Percentiles rank a stretch among this genome's conserved stretches.
Conservation (phyloP, 768 basidiomycete species). For the Amanita exitialis region DNA sequence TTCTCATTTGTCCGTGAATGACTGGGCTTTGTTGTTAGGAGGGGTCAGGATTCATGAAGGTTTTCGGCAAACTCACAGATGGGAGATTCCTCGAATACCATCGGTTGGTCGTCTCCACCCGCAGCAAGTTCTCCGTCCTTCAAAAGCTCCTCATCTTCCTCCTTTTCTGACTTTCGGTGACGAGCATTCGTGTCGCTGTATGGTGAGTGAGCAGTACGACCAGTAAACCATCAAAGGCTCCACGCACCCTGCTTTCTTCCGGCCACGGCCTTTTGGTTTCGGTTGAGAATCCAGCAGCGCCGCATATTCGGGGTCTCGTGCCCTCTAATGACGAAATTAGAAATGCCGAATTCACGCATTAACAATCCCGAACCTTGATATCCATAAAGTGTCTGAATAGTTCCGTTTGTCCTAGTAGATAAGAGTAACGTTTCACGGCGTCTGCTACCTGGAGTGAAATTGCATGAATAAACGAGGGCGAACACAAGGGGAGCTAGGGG, state of each 20-base stretch:
- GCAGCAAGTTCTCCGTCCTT: conserved; percentile 76
- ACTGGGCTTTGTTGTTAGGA: conserved; percentile 14
- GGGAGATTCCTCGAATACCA: conserved; percentile 91
- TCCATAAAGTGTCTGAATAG: conserved; percentile 98
- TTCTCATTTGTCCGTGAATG: conserved; percentile 84
- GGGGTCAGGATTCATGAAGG: not conserved
- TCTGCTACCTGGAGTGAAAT: conserved; percentile 57
- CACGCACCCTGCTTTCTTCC: conserved; percentile 61
- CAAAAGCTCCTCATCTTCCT: conserved; percentile 93
- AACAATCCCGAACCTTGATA: conserved; percentile 59
- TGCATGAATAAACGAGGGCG: conserved; percentile 9
- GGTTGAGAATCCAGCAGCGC: conserved; percentile 80
- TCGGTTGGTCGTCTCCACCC: conserved; percentile 82
- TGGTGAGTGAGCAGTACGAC: not conserved
- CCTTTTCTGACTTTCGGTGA: conserved; percentile 94
- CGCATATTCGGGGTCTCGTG: conserved; percentile 90
- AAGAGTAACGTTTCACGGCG: conserved; percentile 93
- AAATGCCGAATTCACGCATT: not conserved
- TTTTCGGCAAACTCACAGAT: conserved; percentile 48
- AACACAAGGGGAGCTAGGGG: conserved; percentile 5
- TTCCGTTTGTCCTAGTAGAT: conserved; percentile 96
- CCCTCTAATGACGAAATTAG: conserved; percentile 37
- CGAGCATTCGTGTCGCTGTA: conserved; percentile 65
- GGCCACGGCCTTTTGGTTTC: conserved; percentile 75
- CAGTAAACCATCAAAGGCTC: not conserved